Percentiles rank a stretch among this genome's conserved stretches.
phyloP scores from a whole-genome alignment of 371 early-diverging fungal species.

The Mortierella sp. region DNA sequence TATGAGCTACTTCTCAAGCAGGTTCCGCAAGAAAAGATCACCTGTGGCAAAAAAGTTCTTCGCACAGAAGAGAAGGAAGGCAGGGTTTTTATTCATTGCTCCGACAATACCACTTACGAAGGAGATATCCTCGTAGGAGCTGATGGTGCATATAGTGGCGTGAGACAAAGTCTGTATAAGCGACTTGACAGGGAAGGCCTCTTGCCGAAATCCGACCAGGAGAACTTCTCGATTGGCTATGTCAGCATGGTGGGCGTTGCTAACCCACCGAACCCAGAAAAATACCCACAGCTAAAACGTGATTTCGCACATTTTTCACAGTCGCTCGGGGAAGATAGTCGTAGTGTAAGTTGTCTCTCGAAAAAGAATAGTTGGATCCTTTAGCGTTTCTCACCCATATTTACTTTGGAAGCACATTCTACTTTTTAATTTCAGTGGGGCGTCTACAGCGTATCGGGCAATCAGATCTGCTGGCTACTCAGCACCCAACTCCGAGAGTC shows the following conservation, averaged over 20 bases:
- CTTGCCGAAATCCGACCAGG: conserved; percentile 9
- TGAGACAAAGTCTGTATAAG: conserved; percentile 20
- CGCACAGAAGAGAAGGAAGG: not conserved
- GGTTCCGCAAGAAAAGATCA: conserved; percentile 11
- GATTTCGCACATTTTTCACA: conserved; percentile 10
- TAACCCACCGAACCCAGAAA: not conserved
- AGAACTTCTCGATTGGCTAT: conserved; percentile 2
- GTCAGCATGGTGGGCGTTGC: conserved; percentile 17
- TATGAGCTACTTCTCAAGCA: conserved; percentile 6
- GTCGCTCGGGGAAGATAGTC: not conserved
- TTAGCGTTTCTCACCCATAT: too few relatives aligned
- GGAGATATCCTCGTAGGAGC: conserved; percentile 30
- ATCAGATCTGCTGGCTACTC: not conserved
- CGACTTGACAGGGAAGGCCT: conserved; percentile 1
- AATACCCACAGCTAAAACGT: conserved; percentile 7
- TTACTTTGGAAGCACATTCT: too few relatives aligned
- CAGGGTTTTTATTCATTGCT: conserved; percentile 10
- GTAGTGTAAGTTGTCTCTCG: conserved; percentile 2
- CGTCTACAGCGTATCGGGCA: not conserved
- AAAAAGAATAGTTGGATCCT: not conserved
- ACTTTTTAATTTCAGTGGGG: too few relatives aligned
- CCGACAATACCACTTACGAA: conserved; percentile 8
- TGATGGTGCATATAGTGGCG: conserved; percentile 24
- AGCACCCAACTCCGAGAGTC: not conserved
- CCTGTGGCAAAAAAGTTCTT: conserved; percentile 12